Conservation (phyloP, 1,139 yeast genomes). For the Pichia sp. region DNA sequence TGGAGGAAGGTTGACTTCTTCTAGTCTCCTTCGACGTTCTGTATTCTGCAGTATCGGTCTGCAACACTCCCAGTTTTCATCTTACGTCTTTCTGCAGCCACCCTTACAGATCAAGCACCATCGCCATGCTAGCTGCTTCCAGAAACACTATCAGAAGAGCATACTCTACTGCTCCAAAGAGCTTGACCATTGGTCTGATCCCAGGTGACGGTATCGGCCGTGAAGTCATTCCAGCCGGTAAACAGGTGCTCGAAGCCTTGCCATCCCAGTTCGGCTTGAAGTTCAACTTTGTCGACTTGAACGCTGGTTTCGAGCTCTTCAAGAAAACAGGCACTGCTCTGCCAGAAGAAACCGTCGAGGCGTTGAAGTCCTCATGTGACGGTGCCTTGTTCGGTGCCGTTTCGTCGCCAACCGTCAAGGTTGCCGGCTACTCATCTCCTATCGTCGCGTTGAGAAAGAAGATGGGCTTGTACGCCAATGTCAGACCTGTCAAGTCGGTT, state of each 20-base stretch:
- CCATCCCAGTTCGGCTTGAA: slow-evolving; percentile 70
- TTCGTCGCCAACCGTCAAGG: slow-evolving; percentile 89
- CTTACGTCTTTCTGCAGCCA: neutral
- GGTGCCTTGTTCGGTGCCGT: slow-evolving; percentile 99
- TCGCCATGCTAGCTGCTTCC: slow-evolving; percentile 7
- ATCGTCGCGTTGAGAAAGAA: slow-evolving; percentile 96
- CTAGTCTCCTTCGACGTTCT: neutral
- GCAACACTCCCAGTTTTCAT: neutral
- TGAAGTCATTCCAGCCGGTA: slow-evolving; percentile 96
- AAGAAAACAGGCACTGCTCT: slow-evolving; percentile 90
- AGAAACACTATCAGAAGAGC: slow-evolving; percentile 31
- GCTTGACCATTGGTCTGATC: slow-evolving; percentile 53
- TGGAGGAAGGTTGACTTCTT: neutral
- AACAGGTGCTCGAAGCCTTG: slow-evolving; percentile 74
- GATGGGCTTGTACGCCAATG: slow-evolving; percentile 91
- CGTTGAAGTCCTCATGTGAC: slow-evolving; percentile 79
- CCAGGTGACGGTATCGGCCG: slow-evolving; percentile 99
- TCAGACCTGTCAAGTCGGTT: slow-evolving; percentile 94
- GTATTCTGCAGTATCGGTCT: neutral
- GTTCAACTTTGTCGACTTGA: slow-evolving; percentile 80
- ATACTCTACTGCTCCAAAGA: slow-evolving; percentile 34
- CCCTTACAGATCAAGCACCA: too few relatives aligned
- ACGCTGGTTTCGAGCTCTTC: slow-evolving; percentile 93
- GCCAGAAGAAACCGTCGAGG: slow-evolving; percentile 84
- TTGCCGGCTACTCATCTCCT: slow-evolving; percentile 95